Evolutionary conservation across 441 rosid species (phyloP).

Genomic region (Adansonia madagascariensis): DNA sequence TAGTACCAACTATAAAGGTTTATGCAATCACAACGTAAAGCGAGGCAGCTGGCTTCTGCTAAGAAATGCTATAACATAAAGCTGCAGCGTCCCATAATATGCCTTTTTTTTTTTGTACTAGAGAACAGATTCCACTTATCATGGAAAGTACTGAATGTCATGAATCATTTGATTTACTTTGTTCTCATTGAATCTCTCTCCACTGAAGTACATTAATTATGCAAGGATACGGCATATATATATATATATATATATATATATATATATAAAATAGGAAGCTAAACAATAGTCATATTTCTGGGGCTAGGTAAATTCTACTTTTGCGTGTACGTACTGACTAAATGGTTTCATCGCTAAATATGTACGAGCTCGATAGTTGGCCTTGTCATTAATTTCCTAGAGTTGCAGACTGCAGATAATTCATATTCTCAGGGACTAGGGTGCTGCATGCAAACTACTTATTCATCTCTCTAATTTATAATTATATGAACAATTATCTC

Average conservation of each 20-base stretch:
- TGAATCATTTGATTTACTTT: neutral
- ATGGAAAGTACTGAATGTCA: conserved; percentile 13
- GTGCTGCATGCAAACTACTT: neutral
- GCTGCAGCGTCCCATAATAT: neutral
- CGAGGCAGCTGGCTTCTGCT: neutral
- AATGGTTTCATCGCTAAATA: neutral
- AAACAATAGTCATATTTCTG: neutral
- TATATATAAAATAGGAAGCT: neutral
- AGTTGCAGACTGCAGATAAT: neutral
- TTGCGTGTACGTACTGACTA: neutral
- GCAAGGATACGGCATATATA: neutral
- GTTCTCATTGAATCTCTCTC: neutral
- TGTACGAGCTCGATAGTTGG: neutral
- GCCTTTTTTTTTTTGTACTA: neutral
- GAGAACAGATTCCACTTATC: conserved; percentile 2
- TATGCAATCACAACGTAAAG: neutral
- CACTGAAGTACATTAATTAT: neutral
- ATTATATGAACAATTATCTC: neutral
- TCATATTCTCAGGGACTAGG: neutral
- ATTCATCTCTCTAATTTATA: neutral
- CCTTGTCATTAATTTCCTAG: neutral
- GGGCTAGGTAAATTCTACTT: neutral
- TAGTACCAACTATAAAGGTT: neutral
- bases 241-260: neutral
- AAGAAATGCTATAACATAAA: neutral